Base-by-base conservation (phyloP, 768 basidiomycete genomes). In the Antrodiella citrinella region DNA sequence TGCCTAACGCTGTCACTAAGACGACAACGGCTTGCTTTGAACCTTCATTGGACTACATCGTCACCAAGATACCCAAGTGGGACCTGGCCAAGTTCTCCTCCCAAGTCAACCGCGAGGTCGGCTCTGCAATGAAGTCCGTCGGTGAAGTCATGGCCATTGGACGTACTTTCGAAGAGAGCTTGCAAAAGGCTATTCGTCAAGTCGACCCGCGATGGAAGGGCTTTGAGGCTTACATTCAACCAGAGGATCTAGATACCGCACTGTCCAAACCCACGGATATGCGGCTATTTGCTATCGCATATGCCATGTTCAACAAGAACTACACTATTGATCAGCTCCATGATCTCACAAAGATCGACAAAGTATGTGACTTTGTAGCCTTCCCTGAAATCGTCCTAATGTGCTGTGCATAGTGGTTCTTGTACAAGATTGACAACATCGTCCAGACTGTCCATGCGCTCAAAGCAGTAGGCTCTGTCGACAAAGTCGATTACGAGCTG, bases 131-230 rank as follows among this genome's bases (percentile, higher is more conserved):
- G 96, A 99, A 99, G 70, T 93, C 91, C 13, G 96, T 99, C 49
- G 96, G 96, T 49, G 96, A 99, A 68, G 95, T 99, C 63, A 99
- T 99, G 96, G 95, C 95, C 57, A 97, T 99, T 59, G 96, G 96
- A 30, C 86, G 96, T 57, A 99, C 96, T 1, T 99, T 97, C 59
- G 96, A 99, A 69, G 96, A 99, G 67, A 91, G 89, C 61, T 74
- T 99, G 62, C 96, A 98, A 66, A 99, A 99, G 70, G 96, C 96
- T 44, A 88, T 99, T 53, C 86, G 96, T 54, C 92, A 96, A 73
- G 88, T 98, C 30, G 95, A 98, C 66, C 96, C 96, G 23, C 81
- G 89, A 24, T 99, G 91, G 82, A 82, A 87, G 63, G 96, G 96
- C 3, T 99, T 99, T 62, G 94, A 96, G 67, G 91, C 86, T n/a